A percentile compares a stretch with the other conserved stretches of the same genome.
These are phyloP conservation scores for Mycena haematopus DNA, from an alignment of 768 basidiomycete species.

Conservation along the genomic window DNA sequence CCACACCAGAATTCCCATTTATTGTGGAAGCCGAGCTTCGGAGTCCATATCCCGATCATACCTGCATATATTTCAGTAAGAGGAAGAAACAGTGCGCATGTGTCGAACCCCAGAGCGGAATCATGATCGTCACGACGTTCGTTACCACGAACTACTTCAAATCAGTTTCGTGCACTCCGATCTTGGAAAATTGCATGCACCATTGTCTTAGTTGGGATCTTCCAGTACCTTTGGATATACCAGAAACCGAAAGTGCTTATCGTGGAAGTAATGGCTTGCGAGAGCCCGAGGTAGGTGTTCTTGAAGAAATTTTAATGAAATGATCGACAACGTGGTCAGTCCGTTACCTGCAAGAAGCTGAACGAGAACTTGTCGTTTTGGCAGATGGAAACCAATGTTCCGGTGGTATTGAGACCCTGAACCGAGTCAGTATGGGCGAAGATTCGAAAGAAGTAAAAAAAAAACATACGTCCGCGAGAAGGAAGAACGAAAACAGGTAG, in stretches of 20 bases:
- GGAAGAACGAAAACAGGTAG: constrained; percentile 78
- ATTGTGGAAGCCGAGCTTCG: constrained; percentile 82
- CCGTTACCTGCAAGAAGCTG: constrained; percentile 65
- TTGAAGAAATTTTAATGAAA: background rate
- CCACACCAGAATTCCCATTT: constrained; percentile 86
- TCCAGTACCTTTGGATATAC: constrained; percentile 83
- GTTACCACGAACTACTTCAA: constrained; percentile 69
- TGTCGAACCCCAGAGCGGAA: constrained; percentile 76
- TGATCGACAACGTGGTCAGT: background rate
- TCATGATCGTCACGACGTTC: constrained; percentile 76
- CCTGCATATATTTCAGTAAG: constrained; percentile 8
- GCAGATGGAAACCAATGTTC: constrained; percentile 75
- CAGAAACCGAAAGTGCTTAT: constrained; percentile 78
- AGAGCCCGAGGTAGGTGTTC: constrained; percentile 46
- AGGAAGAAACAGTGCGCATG: background rate
- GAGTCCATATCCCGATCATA: constrained; percentile 85
- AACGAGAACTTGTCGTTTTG: constrained; percentile 84
- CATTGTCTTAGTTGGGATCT: constrained; percentile 84
- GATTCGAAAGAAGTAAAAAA: constrained; percentile 9
- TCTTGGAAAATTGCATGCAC: constrained; percentile 40
- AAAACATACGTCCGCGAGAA: constrained; percentile 72
- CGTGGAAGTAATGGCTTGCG: constrained; percentile 49
- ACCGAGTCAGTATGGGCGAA: constrained; percentile 9
- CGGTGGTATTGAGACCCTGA: constrained; percentile 83
- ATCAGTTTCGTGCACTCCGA: constrained; percentile 2